Percentiles rank a stretch among this genome's conserved stretches.
phyloP scores from a whole-genome alignment of 2,329 filamentous ascomycete species.

The Lachnellula subtilissima region DNA sequence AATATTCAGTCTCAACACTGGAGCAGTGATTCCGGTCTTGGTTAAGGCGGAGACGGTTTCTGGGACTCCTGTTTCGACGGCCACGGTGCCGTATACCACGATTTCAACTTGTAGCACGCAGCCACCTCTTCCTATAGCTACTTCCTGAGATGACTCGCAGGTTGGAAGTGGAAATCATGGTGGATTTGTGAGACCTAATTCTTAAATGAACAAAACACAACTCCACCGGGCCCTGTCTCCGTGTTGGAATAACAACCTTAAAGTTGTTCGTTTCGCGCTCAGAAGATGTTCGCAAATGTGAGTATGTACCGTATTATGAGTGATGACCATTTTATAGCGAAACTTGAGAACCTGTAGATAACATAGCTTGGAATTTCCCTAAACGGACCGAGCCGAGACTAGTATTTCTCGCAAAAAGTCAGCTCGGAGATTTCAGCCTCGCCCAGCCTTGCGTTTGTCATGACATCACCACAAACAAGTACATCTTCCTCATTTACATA shows the following conservation, averaged over 20 bases:
- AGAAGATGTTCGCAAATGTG: too few relatives aligned
- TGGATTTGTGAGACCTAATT: too few relatives aligned
- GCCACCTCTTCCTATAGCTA: conserved; percentile 32
- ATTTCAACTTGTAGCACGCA: conserved; percentile 25
- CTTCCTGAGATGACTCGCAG: background rate
- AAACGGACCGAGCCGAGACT: background rate
- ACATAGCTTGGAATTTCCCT: too few relatives aligned
- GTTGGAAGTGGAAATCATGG: background rate
- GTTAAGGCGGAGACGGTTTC: conserved; percentile 51
- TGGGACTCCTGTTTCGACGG: conserved; percentile 7
- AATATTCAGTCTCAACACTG: conserved; percentile 56
- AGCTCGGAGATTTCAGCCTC: background rate
- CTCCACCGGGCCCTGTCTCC: too few relatives aligned
- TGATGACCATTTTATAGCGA: background rate
- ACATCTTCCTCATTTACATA: background rate
- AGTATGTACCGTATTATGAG: background rate
- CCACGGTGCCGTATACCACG: conserved; percentile 15
- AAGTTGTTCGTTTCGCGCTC: too few relatives aligned
- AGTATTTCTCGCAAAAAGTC: background rate
- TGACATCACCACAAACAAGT: background rate
- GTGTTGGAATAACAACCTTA: too few relatives aligned
- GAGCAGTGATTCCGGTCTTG: conserved; percentile 63
- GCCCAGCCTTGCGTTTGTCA: background rate
- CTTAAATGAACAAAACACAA: too few relatives aligned
- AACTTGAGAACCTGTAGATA: too few relatives aligned